Base-by-base conservation (phyloP, 1,139 yeast genomes). In the Suhomyces bolitotheri region DNA sequence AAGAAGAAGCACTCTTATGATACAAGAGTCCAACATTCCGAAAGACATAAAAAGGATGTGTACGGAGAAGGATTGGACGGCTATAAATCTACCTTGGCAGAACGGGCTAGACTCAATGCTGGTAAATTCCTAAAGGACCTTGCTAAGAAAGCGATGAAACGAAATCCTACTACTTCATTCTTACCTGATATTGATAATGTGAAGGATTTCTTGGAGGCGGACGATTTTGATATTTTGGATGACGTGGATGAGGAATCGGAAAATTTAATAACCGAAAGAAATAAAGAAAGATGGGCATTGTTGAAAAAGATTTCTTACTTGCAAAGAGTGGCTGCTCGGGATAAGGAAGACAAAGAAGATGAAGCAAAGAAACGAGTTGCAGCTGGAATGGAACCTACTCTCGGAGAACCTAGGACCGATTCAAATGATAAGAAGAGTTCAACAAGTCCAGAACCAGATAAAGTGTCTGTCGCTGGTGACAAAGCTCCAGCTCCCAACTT, bases 1-100 rank as follows among this genome's bases (percentile, higher is more conserved):
- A 80, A 77, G 54, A 90, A 90, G 64, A 79, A 82, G 39, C 77
- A 80, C 38, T 86, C 96, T 13, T 73, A 80, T 2, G 97, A 90
- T 59, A 73, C 88, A 1, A 75, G 97, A 53, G 82, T 90, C 28
- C 82, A 82, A 37, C 80, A 80, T 32, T 85, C 74, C 51, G 66
- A 66, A 9, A 61, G 58, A 15, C 97, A 90, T 54, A 64, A 69
- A 38, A 64, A 66, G 13, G 97, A 90, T 57, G 94, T 89, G 9
- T 75, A 66, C 8, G 97, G 97, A 6, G 66, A 68, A 20, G 96
- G 96, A 6, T 49, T 60, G 6, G 97, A 89, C 54, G 71, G 71
- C 44, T 78, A 74, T 65, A 69, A 71, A 38, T 50, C 66, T 13
- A 66, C 70, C 27, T 24, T 66, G 38, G 78, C 74, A 15, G 59